A percentile compares a stretch with the other conserved stretches of the same genome.
phyloP scores from a whole-genome alignment of 768 basidiomycete genomes.

The Boletus bicolor region DNA sequence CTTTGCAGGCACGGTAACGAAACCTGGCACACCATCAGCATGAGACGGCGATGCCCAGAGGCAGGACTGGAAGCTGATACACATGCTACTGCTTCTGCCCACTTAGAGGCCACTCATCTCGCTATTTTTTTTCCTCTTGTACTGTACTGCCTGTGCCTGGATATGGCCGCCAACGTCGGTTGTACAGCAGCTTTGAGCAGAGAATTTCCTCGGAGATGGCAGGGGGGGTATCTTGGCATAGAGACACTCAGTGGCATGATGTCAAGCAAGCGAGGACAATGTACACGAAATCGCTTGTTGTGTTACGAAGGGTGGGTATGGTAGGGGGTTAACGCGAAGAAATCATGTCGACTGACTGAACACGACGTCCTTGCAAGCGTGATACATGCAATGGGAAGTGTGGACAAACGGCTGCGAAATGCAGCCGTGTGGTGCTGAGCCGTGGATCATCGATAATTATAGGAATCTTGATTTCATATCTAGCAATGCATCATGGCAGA shows the following conservation, averaged over 20 bases:
- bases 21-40: slow-evolving; percentile 7
- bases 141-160: slow-evolving; percentile 17
- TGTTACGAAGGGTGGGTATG: slow-evolving; percentile 2
- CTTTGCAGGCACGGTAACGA: slow-evolving; percentile 15
- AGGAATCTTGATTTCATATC: slow-evolving; percentile 30
- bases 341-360: slow-evolving; percentile 3
- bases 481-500: slow-evolving; percentile 16
- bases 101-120: slow-evolving; percentile 30
- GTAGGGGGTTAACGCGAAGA: slow-evolving; percentile 5
- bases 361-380: background rate
- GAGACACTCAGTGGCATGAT: background rate
- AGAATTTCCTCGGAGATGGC: slow-evolving; percentile 25
- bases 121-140: slow-evolving; percentile 13
- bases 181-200: background rate
- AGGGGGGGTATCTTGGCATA: background rate
- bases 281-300: slow-evolving; percentile 4
- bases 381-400: slow-evolving; percentile 8
- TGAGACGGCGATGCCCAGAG: slow-evolving; percentile 23
- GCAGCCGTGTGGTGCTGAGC: slow-evolving; percentile 1
- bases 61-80: slow-evolving; percentile 26
- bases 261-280: slow-evolving; percentile 3
- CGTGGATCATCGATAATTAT: slow-evolving; percentile 23
- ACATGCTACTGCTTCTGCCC: slow-evolving; percentile 27
- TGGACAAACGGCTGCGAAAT: slow-evolving; percentile 12
- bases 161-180: slow-evolving; percentile 6